Conservation (phyloP, 768 basidiomycete species). For the Mycena amicta region DNA sequence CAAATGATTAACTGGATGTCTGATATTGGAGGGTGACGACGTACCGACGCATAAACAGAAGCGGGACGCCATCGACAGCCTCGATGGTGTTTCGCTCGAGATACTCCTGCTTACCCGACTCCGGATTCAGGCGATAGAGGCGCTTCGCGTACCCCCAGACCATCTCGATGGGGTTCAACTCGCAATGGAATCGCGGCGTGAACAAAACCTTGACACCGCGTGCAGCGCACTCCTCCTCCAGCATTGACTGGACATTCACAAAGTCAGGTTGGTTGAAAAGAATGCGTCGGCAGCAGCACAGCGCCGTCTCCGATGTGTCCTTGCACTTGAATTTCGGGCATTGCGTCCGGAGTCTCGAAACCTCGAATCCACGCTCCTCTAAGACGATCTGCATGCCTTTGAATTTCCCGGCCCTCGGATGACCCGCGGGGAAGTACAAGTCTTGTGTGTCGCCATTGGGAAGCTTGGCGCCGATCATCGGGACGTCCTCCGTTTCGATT, state of each 20-base stretch:
- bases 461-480: not conserved
- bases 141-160: slow-evolving; percentile 29
- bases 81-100: slow-evolving; percentile 28
- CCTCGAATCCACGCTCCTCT: slow-evolving; percentile 17
- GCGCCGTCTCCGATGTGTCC: not conserved
- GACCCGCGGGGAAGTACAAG: not conserved
- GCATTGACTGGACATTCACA: not conserved
- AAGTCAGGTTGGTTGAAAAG: slow-evolving; percentile 31
- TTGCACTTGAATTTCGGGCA: slow-evolving; percentile 30
- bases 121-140: slow-evolving; percentile 20
- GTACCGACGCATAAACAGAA: slow-evolving; percentile 6
- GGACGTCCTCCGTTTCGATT: not conserved
- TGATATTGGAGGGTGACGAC: not conserved
- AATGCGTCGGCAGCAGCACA: slow-evolving; percentile 29
- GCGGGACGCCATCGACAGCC: slow-evolving; percentile 26
- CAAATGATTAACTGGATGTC: not conserved
- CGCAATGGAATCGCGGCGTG: slow-evolving; percentile 7
- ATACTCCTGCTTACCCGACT: slow-evolving; percentile 23
- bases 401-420: not conserved
- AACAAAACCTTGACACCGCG: slow-evolving; percentile 6
- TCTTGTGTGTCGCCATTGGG: not conserved
- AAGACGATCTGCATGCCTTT: slow-evolving; percentile 34
- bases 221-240: not conserved
- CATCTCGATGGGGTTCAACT: slow-evolving; percentile 31
- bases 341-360: slow-evolving; percentile 7